Conservation (phyloP, 2,329 filamentous ascomycete species). For the Metarhizium humberi region DNA sequence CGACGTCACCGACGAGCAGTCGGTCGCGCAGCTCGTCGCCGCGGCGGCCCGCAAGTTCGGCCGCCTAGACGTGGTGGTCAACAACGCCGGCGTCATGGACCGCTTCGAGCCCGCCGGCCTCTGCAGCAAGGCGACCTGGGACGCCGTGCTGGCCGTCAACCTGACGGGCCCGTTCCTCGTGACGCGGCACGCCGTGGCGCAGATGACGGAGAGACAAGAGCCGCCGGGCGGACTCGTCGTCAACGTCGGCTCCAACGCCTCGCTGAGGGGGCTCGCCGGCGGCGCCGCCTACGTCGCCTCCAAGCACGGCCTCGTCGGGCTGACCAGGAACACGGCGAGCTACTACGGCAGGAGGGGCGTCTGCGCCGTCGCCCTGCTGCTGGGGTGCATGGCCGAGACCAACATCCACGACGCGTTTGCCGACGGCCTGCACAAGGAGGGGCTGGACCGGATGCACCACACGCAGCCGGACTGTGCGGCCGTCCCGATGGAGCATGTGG, state of each 20-base stretch:
- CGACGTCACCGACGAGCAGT: background rate
- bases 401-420: slow-evolving; percentile 40
- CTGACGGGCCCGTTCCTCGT: slow-evolving; percentile 45
- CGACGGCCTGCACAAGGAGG: slow-evolving; percentile 23
- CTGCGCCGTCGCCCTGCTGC: slow-evolving; percentile 34
- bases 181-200: slow-evolving; percentile 38
- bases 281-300: slow-evolving; percentile 42
- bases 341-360: slow-evolving; percentile 47
- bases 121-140: slow-evolving; percentile 36
- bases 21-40: slow-evolving; percentile 15
- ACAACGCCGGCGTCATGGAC: slow-evolving; percentile 51
- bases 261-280: slow-evolving; percentile 27
- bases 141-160: slow-evolving; percentile 45
- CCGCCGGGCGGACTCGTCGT: slow-evolving; percentile 33
- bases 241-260: slow-evolving; percentile 41
- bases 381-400: slow-evolving; percentile 45
- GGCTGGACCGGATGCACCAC: slow-evolving; percentile 16
- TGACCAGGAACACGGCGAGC: slow-evolving; percentile 48
- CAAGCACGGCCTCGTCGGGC: slow-evolving; percentile 44
- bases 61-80: slow-evolving; percentile 44
- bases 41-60: slow-evolving; percentile 13
- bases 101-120: slow-evolving; percentile 42
- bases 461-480: slow-evolving; percentile 19
- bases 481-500: slow-evolving; percentile 26
- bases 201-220: slow-evolving; percentile 9